Evolutionary conservation across 2,329 filamentous ascomycete genomes (phyloP).

Genomic region (Orbilia oligospora): DNA sequence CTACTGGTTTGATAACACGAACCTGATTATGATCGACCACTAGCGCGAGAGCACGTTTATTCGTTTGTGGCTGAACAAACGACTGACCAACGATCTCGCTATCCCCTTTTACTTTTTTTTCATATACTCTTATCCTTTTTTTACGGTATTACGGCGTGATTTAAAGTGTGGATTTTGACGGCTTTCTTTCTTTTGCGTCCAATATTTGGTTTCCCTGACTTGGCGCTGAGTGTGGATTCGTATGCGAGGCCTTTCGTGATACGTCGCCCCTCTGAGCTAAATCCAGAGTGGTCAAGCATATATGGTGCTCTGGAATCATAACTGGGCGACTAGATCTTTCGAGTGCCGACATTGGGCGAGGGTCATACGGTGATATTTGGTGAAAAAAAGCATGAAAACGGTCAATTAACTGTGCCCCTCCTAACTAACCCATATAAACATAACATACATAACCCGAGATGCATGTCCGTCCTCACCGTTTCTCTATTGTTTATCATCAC

Average conservation of each 20-base stretch:
- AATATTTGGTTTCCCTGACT: not conserved
- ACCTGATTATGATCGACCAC: not conserved
- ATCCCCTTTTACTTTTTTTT: conserved; percentile 20
- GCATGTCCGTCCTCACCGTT: not conserved
- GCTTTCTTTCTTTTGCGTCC: conserved; percentile 22
- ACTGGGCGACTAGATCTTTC: conserved; percentile 18
- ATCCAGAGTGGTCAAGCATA: conserved; percentile 1
- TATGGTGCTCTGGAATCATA: conserved; percentile 11
- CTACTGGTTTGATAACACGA: conserved; percentile 35
- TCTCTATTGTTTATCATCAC: not conserved
- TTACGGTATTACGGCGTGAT: conserved; percentile 53
- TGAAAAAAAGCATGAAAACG: conserved; percentile 6
- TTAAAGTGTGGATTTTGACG: conserved; percentile 57
- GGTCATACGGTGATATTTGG: conserved; percentile 17
- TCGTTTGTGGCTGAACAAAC: not conserved
- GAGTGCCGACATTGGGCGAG: conserved; percentile 11
- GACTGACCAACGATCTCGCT: conserved; percentile 5
- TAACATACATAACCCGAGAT: not conserved
- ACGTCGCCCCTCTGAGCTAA: conserved; percentile 25
- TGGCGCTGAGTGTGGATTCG: conserved; percentile 20
- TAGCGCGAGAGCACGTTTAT: conserved; percentile 18
- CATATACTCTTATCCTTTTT: conserved; percentile 26
- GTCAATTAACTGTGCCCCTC: not conserved
- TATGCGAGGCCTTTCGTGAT: conserved; percentile 23
- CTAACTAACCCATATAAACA: not conserved